These are phyloP conservation scores for Pyrenochaeta sp. DNA, from an alignment of 2,329 filamentous ascomycete genomes.

Conservation along the genomic window DNA sequence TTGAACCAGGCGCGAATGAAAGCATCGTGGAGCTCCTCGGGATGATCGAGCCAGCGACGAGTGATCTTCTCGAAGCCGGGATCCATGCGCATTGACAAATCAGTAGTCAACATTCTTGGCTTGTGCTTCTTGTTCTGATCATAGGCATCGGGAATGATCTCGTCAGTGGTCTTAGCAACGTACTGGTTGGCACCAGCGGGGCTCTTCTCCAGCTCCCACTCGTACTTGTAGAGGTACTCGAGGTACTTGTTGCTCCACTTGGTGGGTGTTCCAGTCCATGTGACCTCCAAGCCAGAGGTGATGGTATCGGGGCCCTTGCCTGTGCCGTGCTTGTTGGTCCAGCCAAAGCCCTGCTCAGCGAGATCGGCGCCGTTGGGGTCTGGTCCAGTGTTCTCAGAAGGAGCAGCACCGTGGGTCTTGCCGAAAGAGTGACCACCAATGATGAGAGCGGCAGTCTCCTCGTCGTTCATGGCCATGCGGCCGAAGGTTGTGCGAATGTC, in stretches of 20 bases:
- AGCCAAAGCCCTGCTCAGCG: constrained; percentile 75
- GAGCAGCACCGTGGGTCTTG: constrained; percentile 80
- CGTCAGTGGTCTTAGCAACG: constrained; percentile 73
- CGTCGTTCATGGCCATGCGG: constrained; percentile 85
- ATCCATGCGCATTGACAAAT: constrained; percentile 76
- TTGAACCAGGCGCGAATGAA: constrained; percentile 85
- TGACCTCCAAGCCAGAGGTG: constrained; percentile 80
- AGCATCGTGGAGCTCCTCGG: constrained; percentile 72
- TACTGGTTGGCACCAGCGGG: constrained; percentile 81
- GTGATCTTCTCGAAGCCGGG: constrained; percentile 79
- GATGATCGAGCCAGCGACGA: constrained; percentile 72
- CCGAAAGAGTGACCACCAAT: constrained; percentile 81
- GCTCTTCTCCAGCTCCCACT: constrained; percentile 79
- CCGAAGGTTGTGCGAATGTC: constrained; percentile 79
- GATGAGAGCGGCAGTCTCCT: constrained; percentile 82
- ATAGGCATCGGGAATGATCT: constrained; percentile 75
- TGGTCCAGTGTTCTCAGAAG: constrained; percentile 68
- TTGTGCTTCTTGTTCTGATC: constrained; percentile 75
- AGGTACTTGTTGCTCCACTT: constrained; percentile 81
- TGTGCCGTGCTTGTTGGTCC: constrained; percentile 69
- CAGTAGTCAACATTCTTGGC: constrained; percentile 80
- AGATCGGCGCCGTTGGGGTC: constrained; percentile 73
- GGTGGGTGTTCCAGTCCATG: constrained; percentile 78
- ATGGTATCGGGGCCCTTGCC: constrained; percentile 78
- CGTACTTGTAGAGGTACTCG: constrained; percentile 78